Percentiles rank a stretch among this genome's conserved stretches.
Evolutionary conservation across 441 rosid species (phyloP).

Genomic region (Pelargonium cotyledonis): DNA sequence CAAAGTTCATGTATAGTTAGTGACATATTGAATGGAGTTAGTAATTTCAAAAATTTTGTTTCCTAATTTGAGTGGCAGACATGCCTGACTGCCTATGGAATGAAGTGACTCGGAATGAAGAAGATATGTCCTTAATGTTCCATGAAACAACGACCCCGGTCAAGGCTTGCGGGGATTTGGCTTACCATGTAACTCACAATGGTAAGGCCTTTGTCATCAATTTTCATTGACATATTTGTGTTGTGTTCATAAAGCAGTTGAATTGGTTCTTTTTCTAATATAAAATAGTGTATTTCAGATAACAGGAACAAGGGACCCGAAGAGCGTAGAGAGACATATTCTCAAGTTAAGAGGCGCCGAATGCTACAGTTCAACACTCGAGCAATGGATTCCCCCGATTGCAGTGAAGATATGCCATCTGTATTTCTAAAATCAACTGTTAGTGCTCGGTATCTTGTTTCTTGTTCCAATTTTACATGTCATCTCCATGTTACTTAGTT

Average conservation of each 20-base stretch:
- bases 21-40: too few relatives aligned
- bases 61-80: background rate
- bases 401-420: constrained; percentile 1
- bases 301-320: background rate
- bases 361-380: background rate
- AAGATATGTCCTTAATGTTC: background rate
- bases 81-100: constrained; percentile 5
- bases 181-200: constrained; percentile 1
- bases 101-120: background rate
- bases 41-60: background rate
- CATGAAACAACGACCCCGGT: background rate
- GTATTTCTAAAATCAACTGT: constrained; percentile 2
- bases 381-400: background rate
- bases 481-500: too few relatives aligned
- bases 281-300: background rate
- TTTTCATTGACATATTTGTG: background rate
- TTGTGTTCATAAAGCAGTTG: background rate
- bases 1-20: too few relatives aligned
- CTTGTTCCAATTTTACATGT: background rate
- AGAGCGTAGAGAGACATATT: background rate
- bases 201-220: background rate
- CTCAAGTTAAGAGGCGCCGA: constrained; percentile 5
- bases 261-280: background rate
- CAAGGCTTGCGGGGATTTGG: background rate
- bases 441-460: background rate